Evolutionary conservation across 139 green algal genomes (phyloP), one percentile per base, ranked within the genome.

Genomic region (Picochlorum sp.): DNA sequence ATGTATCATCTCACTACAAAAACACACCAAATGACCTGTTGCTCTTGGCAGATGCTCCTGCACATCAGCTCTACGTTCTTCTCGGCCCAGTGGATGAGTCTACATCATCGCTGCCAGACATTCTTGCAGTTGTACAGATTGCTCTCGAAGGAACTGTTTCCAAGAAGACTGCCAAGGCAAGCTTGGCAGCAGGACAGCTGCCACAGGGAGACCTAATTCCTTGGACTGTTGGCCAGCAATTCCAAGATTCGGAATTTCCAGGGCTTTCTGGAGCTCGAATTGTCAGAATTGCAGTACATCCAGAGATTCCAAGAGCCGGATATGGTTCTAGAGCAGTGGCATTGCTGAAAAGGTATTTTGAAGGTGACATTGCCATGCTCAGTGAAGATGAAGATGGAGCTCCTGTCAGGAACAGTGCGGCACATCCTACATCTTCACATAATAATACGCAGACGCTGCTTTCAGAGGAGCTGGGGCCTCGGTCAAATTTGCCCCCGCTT

Each of bases 21-120:
- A 98, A 98, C 84, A 96, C 87, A 1, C 93, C 93, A 54, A 97
- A 98, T 77, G 93, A 98, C 76, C 82, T 98, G 49, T 78, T 96
- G 60, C 81, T 98, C 24, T 38, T 71, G n/a, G 32, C 54, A 24
- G 93, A 98, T 62, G 93, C 93, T 6, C 93, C 93, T n/a, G 93
- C 93, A 0, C 93, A 98, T 82, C 87, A 91, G 58, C 82, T 98
- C 26, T 98, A 96, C 61, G 92, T 91, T 56, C 83, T 98, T 58
- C 85, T 98, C 57, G 90, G 75, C 0, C 92, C 93, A 4, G 84
- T 97, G 44, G 87, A 96, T 70, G 77, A 91, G 20, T 16, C 11
- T 20, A 21, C 15, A 16, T 23, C 50, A 4, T 51, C 46, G 6
- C 74, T 98, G 61, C 93, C 93, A 4, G 90, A 98, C 74, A 82